Evolutionary conservation across 768 basidiomycete species (phyloP).

Genomic region (Boletus tylopilopsis): DNA sequence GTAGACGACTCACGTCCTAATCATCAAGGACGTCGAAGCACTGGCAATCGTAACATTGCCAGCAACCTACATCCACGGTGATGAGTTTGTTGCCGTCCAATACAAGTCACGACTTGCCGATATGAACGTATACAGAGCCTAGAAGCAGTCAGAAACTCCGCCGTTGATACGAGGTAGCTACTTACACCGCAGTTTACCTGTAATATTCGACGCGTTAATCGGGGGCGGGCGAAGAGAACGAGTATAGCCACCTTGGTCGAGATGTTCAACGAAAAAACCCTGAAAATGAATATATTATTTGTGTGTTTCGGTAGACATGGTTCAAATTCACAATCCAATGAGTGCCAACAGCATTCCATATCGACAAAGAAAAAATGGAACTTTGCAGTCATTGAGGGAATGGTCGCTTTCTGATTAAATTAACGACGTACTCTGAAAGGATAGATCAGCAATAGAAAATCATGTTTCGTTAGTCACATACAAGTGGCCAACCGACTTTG

Average conservation of each 20-base stretch:
- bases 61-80: conserved; percentile 15
- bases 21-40: conserved; percentile 55
- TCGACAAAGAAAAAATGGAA: conserved; percentile 66
- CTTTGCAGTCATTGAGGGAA: conserved; percentile 26
- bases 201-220: neutral
- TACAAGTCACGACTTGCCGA: conserved; percentile 39
- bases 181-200: conserved; percentile 60
- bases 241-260: conserved; percentile 28
- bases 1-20: conserved; percentile 49
- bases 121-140: conserved; percentile 68
- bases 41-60: conserved; percentile 27
- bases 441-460: conserved; percentile 2
- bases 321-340: conserved; percentile 48
- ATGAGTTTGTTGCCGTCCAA: neutral
- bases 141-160: conserved; percentile 1
- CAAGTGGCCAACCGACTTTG: conserved; percentile 66
- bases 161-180: conserved; percentile 4
- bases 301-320: neutral
- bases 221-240: neutral
- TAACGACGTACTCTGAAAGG: conserved; percentile 13
- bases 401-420: neutral
- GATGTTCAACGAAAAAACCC: conserved; percentile 56
- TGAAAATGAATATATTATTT: conserved; percentile 20
- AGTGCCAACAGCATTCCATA: conserved; percentile 70
- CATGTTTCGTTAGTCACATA: conserved; percentile 32